phyloP scores from a whole-genome alignment of 2,329 filamentous ascomycete genomes.

The Fusarium sambucinum region DNA sequence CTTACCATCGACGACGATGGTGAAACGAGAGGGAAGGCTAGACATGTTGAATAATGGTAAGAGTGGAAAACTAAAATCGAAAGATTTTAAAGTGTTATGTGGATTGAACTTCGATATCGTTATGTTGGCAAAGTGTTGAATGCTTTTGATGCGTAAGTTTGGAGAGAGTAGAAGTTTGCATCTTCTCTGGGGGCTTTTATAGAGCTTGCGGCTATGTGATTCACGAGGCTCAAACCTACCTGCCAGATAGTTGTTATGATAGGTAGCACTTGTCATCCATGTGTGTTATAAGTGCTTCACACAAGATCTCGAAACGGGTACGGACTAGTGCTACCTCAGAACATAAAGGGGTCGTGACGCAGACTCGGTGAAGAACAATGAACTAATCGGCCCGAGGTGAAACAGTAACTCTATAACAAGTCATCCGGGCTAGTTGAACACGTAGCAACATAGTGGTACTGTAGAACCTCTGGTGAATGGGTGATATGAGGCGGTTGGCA shows the following conservation, averaged over 20 bases:
- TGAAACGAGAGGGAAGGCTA: conserved; percentile 8
- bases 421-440: neutral
- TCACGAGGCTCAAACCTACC: neutral
- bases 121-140: neutral
- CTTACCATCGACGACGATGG: conserved; percentile 22
- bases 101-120: neutral
- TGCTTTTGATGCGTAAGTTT: neutral
- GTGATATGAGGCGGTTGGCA: neutral
- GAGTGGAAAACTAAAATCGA: neutral
- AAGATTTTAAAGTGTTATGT: too few relatives aligned
- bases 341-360: neutral
- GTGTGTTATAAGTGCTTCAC: neutral
- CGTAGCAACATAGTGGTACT: neutral
- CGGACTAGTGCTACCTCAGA: neutral
- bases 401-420: neutral
- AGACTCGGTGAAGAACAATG: neutral
- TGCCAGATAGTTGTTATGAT: too few relatives aligned
- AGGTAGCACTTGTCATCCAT: neutral
- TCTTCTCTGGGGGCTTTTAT: neutral
- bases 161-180: neutral
- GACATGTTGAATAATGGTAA: neutral
- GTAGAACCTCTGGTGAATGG: neutral
- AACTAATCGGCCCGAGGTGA: conserved; percentile 1
- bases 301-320: neutral
- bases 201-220: neutral